Base-by-base conservation (phyloP, 2,329 filamentous ascomycete species). In the Epichloe baconii region DNA sequence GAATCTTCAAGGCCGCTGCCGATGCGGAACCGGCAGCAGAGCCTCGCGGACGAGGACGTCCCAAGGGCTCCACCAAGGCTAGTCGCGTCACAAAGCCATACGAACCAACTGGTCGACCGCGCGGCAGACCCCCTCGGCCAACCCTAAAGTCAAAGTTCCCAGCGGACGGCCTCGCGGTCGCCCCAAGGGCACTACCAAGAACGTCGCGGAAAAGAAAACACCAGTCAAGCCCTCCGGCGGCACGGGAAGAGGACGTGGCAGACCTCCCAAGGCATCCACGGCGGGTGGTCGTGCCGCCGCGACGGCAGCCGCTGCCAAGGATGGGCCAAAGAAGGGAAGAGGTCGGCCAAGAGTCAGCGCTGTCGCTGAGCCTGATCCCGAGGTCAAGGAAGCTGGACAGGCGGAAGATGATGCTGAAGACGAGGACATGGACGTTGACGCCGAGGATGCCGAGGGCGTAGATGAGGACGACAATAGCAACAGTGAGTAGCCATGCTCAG, bases 91-190 rank as follows among this genome's bases (percentile, higher is more conserved):
- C 62, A 54, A 71, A 70, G 61, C 52, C 64, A 55, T 64, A 65
- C 45, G 59, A 55, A 1, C 62, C 68, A 5, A 62, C 68, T 3
- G 71, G 71, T 44, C 66, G 69, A 3, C 68, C 68, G 17, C 70
- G 69, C 19, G 73, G 72, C 45, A 70, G 72, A 41, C 72, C 72
- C 68, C 64, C 49, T 67, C 67, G 44, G 62, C 59, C 5, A 64
- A 58, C 17, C 57, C 59, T 34, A 62, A 64, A 55, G 23, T 52
- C 21, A 61, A 61, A 21, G 47, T 60, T 3, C 66, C 71, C 23
- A 67, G 66, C 1, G 72, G 73, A 35, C 67, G 69, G n/a, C 71
- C 71, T 41, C 71, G 73, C n/a, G 73, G 73, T 31, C 70, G 73
- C 10, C 73, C 73, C 40, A 68, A 68, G 52, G 73, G 72, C 57